Evolutionary conservation across 2,329 filamentous ascomycete genomes (phyloP), one percentile per base, ranked within the genome.

Genomic region (Myriosclerotinia scirpicola): DNA sequence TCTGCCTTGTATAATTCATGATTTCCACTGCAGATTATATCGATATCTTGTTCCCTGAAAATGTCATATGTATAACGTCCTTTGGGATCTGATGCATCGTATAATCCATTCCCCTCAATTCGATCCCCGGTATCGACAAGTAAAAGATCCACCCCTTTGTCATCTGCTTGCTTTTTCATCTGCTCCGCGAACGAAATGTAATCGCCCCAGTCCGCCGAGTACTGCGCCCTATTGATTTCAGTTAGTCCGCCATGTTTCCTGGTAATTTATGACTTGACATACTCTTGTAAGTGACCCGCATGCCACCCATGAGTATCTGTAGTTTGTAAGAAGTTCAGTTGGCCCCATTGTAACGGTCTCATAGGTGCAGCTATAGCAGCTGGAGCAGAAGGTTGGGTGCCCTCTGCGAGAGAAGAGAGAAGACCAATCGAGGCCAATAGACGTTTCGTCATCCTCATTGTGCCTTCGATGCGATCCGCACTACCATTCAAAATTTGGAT

Each of bases 281-380:
- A 92, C 89, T 99, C 95, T 81, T 93, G 89, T 6, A 98, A 80
- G 81, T 99, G 95, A 1, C 95, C 95, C 12, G 87, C 92, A 76
- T 96, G 89, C 95, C 95, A 99, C 73, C 95, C 94, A 79, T 98
- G 95, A 5, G 91, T 95, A 77, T 98, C 91, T 52, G 95, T 98
- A 0, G 95, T 98, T 76, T 96, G 93, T n/a, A 99, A 80, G 78
- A 97, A 96, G 82, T 98, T 98, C 75, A 98, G 84, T 77, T 97
- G 90, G n/a, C 91, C 93, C 92, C 93, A 97, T 73, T 87, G 85
- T 64, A 99, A 83, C 72, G 92, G 85, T 74, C 94, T 89, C 79
- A 98, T 86, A 55, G 93, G 93, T 65, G 90, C 92, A 67, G 87
- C 84, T 68, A 94, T 84, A 9, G 95, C 92, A 52, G 85, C 79